A percentile compares a stretch with the other conserved stretches of the same genome.
These are phyloP conservation scores for Stygiomarasmius scandens DNA, from an alignment of 1,284 basidiomycete genomes.

Conservation along the genomic window DNA sequence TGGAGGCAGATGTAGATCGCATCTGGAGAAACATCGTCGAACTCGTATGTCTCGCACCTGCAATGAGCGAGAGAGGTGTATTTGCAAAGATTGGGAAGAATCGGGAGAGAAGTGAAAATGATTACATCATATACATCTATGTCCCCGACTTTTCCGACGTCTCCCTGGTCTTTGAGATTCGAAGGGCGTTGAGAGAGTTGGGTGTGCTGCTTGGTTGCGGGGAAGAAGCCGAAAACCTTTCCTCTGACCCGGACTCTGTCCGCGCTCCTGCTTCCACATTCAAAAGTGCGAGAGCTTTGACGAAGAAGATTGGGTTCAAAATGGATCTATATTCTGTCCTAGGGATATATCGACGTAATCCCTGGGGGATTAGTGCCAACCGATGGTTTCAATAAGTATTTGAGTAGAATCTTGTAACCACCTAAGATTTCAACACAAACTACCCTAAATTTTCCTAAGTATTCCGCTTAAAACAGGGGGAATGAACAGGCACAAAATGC, in stretches of 20 bases:
- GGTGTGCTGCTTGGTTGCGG: slow-evolving; percentile 1
- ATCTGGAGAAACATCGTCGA: slow-evolving; percentile 36
- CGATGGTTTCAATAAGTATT: slow-evolving; percentile 26
- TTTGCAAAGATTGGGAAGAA: slow-evolving; percentile 30
- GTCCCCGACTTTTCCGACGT: slow-evolving; percentile 35
- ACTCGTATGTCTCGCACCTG: slow-evolving; percentile 27
- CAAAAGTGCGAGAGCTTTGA: no score
- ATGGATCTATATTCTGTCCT: slow-evolving; percentile 41
- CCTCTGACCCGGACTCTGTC: no score
- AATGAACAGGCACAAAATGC: no score
- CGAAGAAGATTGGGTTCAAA: slow-evolving; percentile 41
- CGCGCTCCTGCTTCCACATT: no score
- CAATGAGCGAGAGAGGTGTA: slow-evolving; percentile 25
- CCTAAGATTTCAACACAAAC: no score
- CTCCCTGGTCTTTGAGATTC: not conserved
- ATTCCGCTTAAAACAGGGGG: no score
- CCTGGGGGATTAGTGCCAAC: slow-evolving; percentile 36
- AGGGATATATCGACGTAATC: slow-evolving; percentile 39
- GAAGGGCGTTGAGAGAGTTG: not conserved
- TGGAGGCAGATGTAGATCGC: slow-evolving; percentile 29
- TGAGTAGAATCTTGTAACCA: no score
- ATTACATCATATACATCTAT: slow-evolving; percentile 19
- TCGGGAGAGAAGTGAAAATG: not conserved
- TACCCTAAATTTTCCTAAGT: no score
- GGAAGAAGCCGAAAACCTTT: no score